These are phyloP conservation scores for Pleurotus tuoliensis DNA, from an alignment of 768 basidiomycete genomes.

Conservation along the genomic window DNA sequence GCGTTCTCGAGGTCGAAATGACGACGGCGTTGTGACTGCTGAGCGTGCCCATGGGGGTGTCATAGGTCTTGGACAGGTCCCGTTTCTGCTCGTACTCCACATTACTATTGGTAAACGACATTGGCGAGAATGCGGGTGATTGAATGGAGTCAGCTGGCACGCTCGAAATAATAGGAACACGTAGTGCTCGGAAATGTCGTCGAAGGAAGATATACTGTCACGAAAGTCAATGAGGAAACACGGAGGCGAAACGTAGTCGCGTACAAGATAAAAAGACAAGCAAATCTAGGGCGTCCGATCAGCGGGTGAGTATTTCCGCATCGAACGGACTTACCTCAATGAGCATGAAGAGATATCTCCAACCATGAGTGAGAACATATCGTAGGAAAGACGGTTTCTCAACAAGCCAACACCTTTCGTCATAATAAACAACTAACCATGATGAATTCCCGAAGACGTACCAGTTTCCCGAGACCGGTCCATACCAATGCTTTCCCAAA, in stretches of 20 bases:
- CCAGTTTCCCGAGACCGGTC: conserved; percentile 12
- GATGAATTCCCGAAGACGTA: not conserved
- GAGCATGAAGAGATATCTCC: conserved; percentile 12
- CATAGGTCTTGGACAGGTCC: too few species aligned
- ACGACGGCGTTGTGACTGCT: too few species aligned
- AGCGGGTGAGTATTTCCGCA: too few species aligned
- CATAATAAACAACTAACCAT: not conserved
- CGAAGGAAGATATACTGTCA: not conserved
- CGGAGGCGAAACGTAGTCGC: not conserved
- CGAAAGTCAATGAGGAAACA: not conserved
- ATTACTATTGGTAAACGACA: not conserved
- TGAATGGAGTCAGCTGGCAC: not conserved
- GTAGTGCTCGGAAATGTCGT: not conserved
- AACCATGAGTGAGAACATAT: conserved; percentile 11
- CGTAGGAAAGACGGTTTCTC: conserved; percentile 9
- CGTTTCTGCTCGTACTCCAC: too few species aligned
- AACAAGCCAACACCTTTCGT: conserved; percentile 10
- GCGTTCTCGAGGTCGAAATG: too few species aligned
- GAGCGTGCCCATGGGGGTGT: too few species aligned
- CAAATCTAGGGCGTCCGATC: not conserved
- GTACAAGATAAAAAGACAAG: not conserved
- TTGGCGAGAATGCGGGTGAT: not conserved
- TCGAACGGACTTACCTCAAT: conserved; percentile 19
- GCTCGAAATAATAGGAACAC: not conserved
- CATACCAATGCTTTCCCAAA: conserved; percentile 11